Evolutionary conservation across 371 early-diverging fungal species (phyloP), one percentile per base, ranked within the genome.

Genomic region (Coemansia sp.): DNA sequence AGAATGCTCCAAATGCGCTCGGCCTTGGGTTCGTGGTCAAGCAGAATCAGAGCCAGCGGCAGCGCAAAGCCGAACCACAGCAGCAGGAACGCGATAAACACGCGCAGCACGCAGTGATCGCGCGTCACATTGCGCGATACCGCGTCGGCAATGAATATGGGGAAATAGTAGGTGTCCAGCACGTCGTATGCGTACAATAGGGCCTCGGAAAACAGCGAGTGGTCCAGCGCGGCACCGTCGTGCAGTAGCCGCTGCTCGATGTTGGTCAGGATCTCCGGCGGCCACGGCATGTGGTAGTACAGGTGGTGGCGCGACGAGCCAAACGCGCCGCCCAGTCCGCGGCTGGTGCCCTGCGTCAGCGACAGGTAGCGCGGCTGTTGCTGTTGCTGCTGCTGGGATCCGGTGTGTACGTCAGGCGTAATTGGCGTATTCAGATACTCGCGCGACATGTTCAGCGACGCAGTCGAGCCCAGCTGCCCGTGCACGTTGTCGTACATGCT

Each of bases 241-340:
- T 62, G 58, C n/a, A 72, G 56, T 8, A 78, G 64, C 11, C 72
- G 58, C 62, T 77, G 69, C 62, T 77, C 77, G n/a, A 78, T 78
- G 14, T 78, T 66, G 12, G 78, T 77, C 34, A 78, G 65, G 41
- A 78, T 77, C 65, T 78, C 77, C 2, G 77, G 77, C 14, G 78
- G 78, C 78, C 78, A 78, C 34, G 77, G 77, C 78, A 78, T 78
- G 31, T 72, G 74, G 68, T 78, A 78, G 55, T 74, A 74, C 26
- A 75, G 49, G 51, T 75, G 69, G 43, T 68, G 52, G 10, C 63
- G 58, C 4, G 62, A 51, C 11, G 65, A 59, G n/a, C 64, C 53
- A 33, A 65, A 54, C 4, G 63, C 62, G 39, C 67, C 49, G 36
- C 76, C 75, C 45, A 66, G 52, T 3, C 62, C 61, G 38, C 66